Base-by-base conservation (phyloP, 805 yeast species). In the Komagataella ulmi region DNA sequence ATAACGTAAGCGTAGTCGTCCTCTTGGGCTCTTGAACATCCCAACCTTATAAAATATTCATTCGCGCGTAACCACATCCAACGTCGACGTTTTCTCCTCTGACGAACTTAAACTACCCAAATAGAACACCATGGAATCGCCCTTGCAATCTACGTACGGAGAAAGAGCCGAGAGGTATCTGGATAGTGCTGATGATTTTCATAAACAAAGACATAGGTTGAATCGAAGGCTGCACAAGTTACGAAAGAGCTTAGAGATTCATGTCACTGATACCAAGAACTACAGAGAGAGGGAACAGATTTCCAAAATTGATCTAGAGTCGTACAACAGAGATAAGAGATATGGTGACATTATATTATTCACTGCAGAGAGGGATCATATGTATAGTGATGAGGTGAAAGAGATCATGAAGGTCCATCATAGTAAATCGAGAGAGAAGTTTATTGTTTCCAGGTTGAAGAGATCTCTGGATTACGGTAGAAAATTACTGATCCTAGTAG, bases 361-460 rank as follows among this genome's bases (percentile, higher is more conserved):
- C 53, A 74, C 76, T n/a, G 81, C 85, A 1, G 98, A 93, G 65
- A 76, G 96, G 61, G 86, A 88, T 57, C 69, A 81, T 61, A 72
- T 88, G 30, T 78, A 75, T 57, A 84, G 90, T 1, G 73, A 80
- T 63, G 89, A 84, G 64, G 71, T 81, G 51, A 77, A 77, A 54
- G 47, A 45, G 24, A 64, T 74, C 49, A 64, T 79, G 54, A 87
- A 79, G 54, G 72, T 79, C 45, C 75, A 76, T 53, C 70, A 74
- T 10, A 72, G 77, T 7, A 68, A 66, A 40, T 62, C 69, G 57
- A 71, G 61, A 62, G 70, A 75, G n/a, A 75, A 75, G 51, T 76
- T 82, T 54, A 67, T 85, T 58, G 61, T 73, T 8, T 76, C 89
- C 24, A 85, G 86, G 64, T 75, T 85, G 54, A 87, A 83, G 61